A percentile compares a stretch with the other conserved stretches of the same genome.
Evolutionary conservation across 2,329 filamentous ascomycete genomes (phyloP).

Genomic region (Neonectria faginata): DNA sequence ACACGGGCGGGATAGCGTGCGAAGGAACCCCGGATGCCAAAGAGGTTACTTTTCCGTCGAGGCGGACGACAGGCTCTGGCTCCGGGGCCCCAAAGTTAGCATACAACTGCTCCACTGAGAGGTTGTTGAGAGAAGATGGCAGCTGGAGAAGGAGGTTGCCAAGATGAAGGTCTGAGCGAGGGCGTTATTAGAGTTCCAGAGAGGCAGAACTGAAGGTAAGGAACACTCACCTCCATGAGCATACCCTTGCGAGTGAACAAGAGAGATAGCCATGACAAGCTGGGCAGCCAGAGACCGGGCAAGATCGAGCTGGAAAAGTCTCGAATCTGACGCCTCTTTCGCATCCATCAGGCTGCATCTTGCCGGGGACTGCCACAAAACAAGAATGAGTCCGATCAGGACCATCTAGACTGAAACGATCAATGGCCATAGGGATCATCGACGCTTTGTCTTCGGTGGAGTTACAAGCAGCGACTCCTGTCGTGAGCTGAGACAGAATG

Average conservation of each 20-base stretch:
- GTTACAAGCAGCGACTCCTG: neutral
- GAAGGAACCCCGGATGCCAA: slow-evolving; percentile 44
- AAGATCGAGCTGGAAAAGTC: slow-evolving; percentile 43
- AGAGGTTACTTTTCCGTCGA: slow-evolving; percentile 35
- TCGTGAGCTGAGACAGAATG: slow-evolving; percentile 38
- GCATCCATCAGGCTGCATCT: slow-evolving; percentile 43
- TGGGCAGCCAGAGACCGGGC: slow-evolving; percentile 47
- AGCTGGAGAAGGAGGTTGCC: slow-evolving; percentile 51
- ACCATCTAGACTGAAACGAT: slow-evolving; percentile 42
- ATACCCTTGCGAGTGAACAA: slow-evolving; percentile 46
- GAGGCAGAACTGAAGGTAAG: neutral
- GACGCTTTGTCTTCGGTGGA: neutral
- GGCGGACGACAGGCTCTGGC: slow-evolving; percentile 36
- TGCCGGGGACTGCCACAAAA: slow-evolving; percentile 43
- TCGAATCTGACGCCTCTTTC: slow-evolving; percentile 30
- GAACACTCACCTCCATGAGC: slow-evolving; percentile 47
- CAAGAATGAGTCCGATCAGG: slow-evolving; percentile 49
- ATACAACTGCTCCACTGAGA: slow-evolving; percentile 45
- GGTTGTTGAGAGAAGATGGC: slow-evolving; percentile 35
- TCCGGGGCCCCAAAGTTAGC: slow-evolving; percentile 38
- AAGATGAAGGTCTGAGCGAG: slow-evolving; percentile 46
- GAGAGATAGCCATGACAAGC: slow-evolving; percentile 46
- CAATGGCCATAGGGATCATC: slow-evolving; percentile 38
- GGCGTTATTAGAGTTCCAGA: too few relatives aligned
- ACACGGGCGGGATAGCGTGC: slow-evolving; percentile 47